Base-by-base conservation (phyloP, 495 filamentous ascomycete species). In the Immersiella caudata region DNA sequence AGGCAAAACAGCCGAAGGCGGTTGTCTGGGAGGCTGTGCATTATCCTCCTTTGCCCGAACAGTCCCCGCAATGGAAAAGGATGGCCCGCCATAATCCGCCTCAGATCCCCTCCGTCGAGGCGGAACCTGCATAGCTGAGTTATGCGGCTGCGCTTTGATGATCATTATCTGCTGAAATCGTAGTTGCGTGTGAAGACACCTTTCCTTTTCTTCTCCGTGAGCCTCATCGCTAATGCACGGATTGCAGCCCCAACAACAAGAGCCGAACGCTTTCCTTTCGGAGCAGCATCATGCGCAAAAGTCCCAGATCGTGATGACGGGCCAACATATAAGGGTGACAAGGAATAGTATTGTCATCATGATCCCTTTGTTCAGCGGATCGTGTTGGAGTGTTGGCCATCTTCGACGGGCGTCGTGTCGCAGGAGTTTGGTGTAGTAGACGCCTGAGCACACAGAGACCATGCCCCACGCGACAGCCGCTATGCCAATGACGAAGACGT, bases 371-470 rank as follows among this genome's bases (percentile, higher is more conserved):
- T n/a, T 24, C 20, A 33, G 49, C 18, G 26, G n/a, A 21, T 50
- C 62, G 9, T 60, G 26, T 26, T 49, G 29, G 52, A 68, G 27
- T 4, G 40, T 25, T 0, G 66, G 66, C 66, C 60, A 68, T 26
- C 60, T 60, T 29, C 66, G 66, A 21, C 50, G 60, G 14, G 51
- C 52, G 27, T 64, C 66, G 9, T 58, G 60, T 26, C 59, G 60
- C 26, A 64, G 51, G 24, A 68, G 66, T 36, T 35, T 36, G 20
- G 51, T 62, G 66, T 64, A 64, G 60, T 68, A 68, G 49, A 58
- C 35, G 11, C 60, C 66, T 27, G 64, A 52, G 66, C 66, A 62
- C 25, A 68, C n/a, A 14, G 66, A 68, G n/a, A 49, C 46, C 50
- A 68, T 21, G 12, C 27, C 22, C 66, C 66, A 68, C 7, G 22